Percentiles rank a stretch among this genome's conserved stretches.
These are phyloP conservation scores for Peterozyma xylosa DNA, from an alignment of 805 yeast species.

Conservation along the genomic window DNA sequence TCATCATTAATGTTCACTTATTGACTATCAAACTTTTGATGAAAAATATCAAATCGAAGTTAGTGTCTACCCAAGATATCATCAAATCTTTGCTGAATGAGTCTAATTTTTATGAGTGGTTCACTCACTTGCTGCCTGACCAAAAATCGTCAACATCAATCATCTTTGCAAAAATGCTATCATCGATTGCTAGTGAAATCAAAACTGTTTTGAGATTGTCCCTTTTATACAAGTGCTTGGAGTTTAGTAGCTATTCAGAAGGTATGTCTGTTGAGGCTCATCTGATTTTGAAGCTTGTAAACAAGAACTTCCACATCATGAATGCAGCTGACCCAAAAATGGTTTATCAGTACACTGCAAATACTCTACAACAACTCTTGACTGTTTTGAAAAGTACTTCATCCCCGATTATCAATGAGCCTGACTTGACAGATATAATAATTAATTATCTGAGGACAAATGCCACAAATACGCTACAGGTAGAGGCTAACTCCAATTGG, in stretches of 20 bases:
- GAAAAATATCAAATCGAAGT: not conserved
- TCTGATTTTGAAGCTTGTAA: conserved; percentile 6
- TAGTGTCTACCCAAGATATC: not conserved
- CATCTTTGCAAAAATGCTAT: conserved; percentile 2
- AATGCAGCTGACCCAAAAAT: conserved; percentile 1
- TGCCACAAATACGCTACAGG: no score
- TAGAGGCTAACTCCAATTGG: no score
- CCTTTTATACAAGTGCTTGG: conserved; percentile 7
- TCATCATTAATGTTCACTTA: no score
- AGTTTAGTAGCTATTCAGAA: conserved; percentile 2
- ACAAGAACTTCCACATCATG: conserved; percentile 5
- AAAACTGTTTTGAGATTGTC: conserved; percentile 7
- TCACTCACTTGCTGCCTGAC: conserved; percentile 1
- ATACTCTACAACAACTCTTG: no score
- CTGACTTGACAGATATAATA: no score
- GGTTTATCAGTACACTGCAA: conserved; percentile 10
- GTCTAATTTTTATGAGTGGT: conserved; percentile 11
- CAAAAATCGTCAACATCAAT: not conserved
- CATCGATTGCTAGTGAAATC: conserved; percentile 1
- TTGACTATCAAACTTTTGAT: no score
- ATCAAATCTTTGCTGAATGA: conserved; percentile 3
- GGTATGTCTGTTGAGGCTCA: conserved; percentile 6
- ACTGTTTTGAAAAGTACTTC: no score
- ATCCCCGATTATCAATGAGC: no score
- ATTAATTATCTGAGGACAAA: no score